Percentiles rank a stretch among this genome's conserved stretches.
phyloP scores from a whole-genome alignment of 768 basidiomycete species.

The Lactarius tabidus region DNA sequence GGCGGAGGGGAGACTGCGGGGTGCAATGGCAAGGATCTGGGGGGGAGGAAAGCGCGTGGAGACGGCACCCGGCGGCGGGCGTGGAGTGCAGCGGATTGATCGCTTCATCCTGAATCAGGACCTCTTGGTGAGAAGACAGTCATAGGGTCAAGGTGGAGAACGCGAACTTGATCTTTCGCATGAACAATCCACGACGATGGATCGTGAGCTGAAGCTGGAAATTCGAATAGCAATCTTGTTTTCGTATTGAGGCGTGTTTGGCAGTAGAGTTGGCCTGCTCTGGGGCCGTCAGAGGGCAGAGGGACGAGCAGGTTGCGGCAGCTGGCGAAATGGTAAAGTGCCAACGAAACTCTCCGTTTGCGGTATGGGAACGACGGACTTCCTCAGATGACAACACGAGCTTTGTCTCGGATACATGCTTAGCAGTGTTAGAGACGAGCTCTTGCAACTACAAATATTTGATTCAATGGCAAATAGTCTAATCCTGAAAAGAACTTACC shows the following conservation, averaged over 20 bases:
- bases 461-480: neutral
- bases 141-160: neutral
- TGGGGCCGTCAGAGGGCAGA: neutral
- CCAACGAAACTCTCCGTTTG: slow-evolving; percentile 8
- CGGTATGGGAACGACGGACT: neutral
- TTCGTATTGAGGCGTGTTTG: neutral
- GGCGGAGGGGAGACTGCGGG: neutral
- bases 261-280: neutral
- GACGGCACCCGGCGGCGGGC: neutral
- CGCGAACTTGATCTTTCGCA: slow-evolving; percentile 10
- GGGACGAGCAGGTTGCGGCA: neutral
- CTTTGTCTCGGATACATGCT: slow-evolving; percentile 1
- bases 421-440: neutral
- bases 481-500: neutral
- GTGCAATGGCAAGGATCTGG: neutral
- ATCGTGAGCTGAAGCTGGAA: slow-evolving; percentile 14
- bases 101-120: neutral
- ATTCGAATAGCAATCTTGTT: neutral
- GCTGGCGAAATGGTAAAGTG: slow-evolving; percentile 6
- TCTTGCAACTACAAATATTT: neutral
- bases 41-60: neutral
- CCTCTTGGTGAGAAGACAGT: neutral
- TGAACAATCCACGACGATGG: slow-evolving; percentile 4
- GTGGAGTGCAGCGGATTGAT: neutral
- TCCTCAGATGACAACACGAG: neutral